Evolutionary conservation across 1,139 yeast species (phyloP), one percentile per base, ranked within the genome.

Genomic region (Sugiyamaella japonica): DNA sequence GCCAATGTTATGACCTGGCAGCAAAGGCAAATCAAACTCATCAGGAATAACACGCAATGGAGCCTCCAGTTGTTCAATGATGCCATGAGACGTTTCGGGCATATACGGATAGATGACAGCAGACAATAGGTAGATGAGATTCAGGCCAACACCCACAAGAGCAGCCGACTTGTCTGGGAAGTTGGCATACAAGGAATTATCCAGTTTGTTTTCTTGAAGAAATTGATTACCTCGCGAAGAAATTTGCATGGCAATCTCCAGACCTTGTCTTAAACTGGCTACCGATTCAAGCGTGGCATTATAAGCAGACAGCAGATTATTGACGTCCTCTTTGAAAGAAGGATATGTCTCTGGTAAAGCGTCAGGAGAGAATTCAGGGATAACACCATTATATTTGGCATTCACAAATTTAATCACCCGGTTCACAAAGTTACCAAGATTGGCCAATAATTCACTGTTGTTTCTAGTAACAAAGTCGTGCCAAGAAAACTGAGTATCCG

Each of bases 401-500:
- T 80, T 84, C 54, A 86, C 89, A 70, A 90, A 93, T 73, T 93
- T 93, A 62, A 90, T 84, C 67, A 91, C 78, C 74, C 99, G 86
- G 77, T 93, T 93, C 58, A 90, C 98, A 68, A 89, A 89, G 77
- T 93, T 93, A 73, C 99, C 99, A 70, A 95, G 79, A 74, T 95
- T 95, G 53, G 98, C 97, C 72, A 93, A 79, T 68, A 93, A 78
- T 75, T 95, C 99, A 61, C 86, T 82, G 76, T 93, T 93, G 73
- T 93, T 93, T 73, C 90, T 88, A 53, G 95, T 80, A 61, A 90
- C 97, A 73, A 93, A 91, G 70, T 93, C 98, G 56, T 81, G 81
- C 99, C 99, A 93, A 1, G 98, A 90, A 73, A 93, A 93, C 70
- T 91, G 97, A 32, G 99, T 85, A 72, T 93, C 99, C 48, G 95